Conservation (phyloP, 2,329 filamentous ascomycete species). For the Zymoseptoria passerinii region DNA sequence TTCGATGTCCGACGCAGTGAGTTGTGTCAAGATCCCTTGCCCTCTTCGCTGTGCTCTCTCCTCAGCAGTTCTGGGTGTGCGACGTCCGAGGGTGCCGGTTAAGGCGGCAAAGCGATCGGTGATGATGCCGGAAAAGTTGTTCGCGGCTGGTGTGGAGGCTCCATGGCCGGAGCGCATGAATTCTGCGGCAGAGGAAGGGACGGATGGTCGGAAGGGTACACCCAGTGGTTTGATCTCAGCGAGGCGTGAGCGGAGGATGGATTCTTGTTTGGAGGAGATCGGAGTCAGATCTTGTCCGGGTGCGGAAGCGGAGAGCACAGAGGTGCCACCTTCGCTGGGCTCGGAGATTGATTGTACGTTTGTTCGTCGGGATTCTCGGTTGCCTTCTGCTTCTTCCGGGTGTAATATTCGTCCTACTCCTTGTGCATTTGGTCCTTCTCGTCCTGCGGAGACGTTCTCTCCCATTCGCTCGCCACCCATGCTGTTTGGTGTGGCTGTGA, state of each 20-base stretch:
- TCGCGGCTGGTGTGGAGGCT: conserved; percentile 16
- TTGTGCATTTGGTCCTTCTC: conserved; percentile 20
- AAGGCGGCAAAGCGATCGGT: conserved; percentile 14
- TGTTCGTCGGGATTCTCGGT: background rate
- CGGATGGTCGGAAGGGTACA: conserved; percentile 2
- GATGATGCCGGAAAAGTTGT: conserved; percentile 18
- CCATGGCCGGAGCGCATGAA: conserved; percentile 15
- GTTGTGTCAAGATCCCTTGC: background rate
- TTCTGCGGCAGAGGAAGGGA: conserved; percentile 4
- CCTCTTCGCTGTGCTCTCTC: background rate
- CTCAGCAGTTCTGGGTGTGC: background rate
- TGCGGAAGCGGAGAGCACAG: conserved; percentile 2
- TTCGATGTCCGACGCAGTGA: background rate
- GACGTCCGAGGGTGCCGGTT: background rate
- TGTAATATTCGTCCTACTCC: conserved; percentile 11
- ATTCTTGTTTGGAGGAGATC: background rate
- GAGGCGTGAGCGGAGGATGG: background rate
- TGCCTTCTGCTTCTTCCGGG: conserved; percentile 8
- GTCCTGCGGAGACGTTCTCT: conserved; percentile 15
- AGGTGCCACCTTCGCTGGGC: conserved; percentile 9
- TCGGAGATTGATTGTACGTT: conserved; percentile 3
- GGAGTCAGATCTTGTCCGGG: background rate
- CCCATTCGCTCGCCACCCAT: conserved; percentile 14
- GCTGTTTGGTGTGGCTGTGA: conserved; percentile 7
- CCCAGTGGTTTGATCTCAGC: conserved; percentile 3